phyloP scores from a whole-genome alignment of 2,329 filamentous ascomycete species.

The Colletotrichum zoysiae region DNA sequence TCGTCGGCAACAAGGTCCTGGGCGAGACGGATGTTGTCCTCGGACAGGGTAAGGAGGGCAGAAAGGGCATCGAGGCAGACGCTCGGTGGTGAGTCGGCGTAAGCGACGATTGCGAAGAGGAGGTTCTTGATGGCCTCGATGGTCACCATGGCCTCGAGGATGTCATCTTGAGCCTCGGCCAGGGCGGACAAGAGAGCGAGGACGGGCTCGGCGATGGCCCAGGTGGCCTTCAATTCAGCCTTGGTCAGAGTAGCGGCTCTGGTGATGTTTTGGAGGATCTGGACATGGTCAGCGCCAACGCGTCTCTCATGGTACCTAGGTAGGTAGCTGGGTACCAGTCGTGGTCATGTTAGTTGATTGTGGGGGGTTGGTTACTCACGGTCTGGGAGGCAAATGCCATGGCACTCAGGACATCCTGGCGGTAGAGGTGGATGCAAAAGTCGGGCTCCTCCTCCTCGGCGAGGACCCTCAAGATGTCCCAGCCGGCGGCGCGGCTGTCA shows the following conservation, averaged over 20 bases:
- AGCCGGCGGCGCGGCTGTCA: constrained; percentile 75
- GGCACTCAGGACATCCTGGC: constrained; percentile 71
- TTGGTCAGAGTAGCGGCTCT: constrained; percentile 60
- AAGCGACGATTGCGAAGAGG: constrained; percentile 65
- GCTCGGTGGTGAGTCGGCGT: constrained; percentile 56
- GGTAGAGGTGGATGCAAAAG: constrained; percentile 74
- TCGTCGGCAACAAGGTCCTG: constrained; percentile 66
- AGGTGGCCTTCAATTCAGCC: constrained; percentile 65
- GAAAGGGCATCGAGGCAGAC: constrained; percentile 63
- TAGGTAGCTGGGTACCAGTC: neutral
- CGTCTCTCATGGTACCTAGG: neutral
- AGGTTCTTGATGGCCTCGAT: constrained; percentile 64
- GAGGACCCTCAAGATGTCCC: constrained; percentile 73
- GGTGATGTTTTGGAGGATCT: constrained; percentile 60
- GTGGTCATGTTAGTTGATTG: constrained; percentile 15
- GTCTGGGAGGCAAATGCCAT: constrained; percentile 67
- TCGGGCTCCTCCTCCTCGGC: constrained; percentile 74
- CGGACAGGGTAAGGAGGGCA: constrained; percentile 69
- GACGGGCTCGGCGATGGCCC: constrained; percentile 67
- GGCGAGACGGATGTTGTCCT: constrained; percentile 69
- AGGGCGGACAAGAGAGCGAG: constrained; percentile 66
- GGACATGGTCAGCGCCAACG: constrained; percentile 34
- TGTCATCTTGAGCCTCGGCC: constrained; percentile 71
- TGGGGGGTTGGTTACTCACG: constrained; percentile 54
- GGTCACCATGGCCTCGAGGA: constrained; percentile 65